Conservation (phyloP, 495 filamentous ascomycete genomes). For the Lasiosphaeria miniovina region DNA sequence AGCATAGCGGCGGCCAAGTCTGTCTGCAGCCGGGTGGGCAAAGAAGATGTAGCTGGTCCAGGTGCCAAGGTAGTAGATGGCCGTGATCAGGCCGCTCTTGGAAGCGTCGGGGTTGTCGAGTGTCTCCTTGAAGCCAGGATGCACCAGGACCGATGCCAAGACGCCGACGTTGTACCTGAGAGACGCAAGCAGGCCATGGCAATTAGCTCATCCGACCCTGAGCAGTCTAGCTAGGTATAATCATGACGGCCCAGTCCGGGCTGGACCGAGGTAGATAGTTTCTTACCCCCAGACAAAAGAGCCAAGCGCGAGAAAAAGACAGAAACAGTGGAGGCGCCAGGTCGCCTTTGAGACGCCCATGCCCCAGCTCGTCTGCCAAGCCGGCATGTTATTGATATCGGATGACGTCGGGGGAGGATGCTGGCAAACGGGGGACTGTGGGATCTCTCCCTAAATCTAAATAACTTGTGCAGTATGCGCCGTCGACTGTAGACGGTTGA, state of each 20-base stretch:
- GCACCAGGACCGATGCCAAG: constrained; percentile 53
- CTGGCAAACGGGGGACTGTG: too few species aligned
- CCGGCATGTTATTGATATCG: neutral
- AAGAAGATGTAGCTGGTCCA: constrained; percentile 54
- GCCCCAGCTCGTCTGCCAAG: neutral
- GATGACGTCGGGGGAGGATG: too few species aligned
- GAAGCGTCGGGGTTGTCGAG: constrained; percentile 43
- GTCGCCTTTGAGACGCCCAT: constrained; percentile 33
- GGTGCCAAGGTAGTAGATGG: constrained; percentile 57
- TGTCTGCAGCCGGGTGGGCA: constrained; percentile 46
- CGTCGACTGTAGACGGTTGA: too few species aligned
- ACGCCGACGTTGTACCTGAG: constrained; percentile 56
- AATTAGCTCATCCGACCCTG: neutral
- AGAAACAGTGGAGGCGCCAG: constrained; percentile 44
- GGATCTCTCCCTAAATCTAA: too few species aligned
- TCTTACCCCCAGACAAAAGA: constrained; percentile 58
- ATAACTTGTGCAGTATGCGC: too few species aligned
- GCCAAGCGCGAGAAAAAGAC: constrained; percentile 53
- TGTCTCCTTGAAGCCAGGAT: constrained; percentile 48
- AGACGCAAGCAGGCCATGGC: neutral
- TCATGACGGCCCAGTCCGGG: neutral
- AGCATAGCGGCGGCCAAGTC: constrained; percentile 49
- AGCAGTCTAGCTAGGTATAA: neutral
- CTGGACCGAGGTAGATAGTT: neutral
- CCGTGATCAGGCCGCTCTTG: constrained; percentile 50